Conservation (phyloP, 805 yeast genomes). For the Kodamaea neixiangensis region DNA sequence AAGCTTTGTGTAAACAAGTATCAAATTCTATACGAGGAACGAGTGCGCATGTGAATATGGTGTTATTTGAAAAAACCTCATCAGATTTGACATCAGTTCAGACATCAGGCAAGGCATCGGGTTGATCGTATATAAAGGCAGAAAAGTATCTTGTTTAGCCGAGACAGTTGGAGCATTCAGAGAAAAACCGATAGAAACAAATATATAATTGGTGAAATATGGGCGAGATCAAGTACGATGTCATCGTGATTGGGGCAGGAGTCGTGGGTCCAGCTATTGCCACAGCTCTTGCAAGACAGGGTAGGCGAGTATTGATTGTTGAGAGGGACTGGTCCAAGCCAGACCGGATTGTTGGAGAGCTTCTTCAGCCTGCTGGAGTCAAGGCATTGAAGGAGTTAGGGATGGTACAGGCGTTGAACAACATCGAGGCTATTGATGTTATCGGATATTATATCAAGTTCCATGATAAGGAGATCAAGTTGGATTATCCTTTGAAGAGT, state of each 20-base stretch:
- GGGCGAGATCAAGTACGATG: constrained; percentile 57
- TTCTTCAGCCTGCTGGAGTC: constrained; percentile 96
- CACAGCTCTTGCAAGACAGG: constrained; percentile 85
- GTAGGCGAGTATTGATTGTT: constrained; percentile 72
- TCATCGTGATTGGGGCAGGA: constrained; percentile 96
- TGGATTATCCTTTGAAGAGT: constrained; percentile 71
- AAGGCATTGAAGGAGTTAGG: constrained; percentile 81
- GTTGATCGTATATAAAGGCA: background rate
- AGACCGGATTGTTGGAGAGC: constrained; percentile 95
- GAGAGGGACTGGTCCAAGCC: constrained; percentile 94
- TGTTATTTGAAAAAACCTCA: constrained; percentile 2
- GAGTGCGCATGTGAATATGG: constrained; percentile 4
- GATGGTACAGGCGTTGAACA: constrained; percentile 71
- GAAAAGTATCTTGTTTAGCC: background rate
- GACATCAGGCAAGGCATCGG: constrained; percentile 2
- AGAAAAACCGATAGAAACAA: background rate
- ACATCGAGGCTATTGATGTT: constrained; percentile 74
- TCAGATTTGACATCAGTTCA: constrained; percentile 2
- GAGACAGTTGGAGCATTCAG: background rate
- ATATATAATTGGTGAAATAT: background rate
- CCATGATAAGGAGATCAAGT: constrained; percentile 53
- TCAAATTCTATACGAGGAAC: constrained; percentile 1
- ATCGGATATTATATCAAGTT: constrained; percentile 80
- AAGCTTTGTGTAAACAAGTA: background rate
- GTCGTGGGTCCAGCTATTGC: constrained; percentile 95